Evolutionary conservation across 23 red algal genomes (phyloP), one percentile per base, ranked within the genome.

Genomic region (Rhodosorus marinus): DNA sequence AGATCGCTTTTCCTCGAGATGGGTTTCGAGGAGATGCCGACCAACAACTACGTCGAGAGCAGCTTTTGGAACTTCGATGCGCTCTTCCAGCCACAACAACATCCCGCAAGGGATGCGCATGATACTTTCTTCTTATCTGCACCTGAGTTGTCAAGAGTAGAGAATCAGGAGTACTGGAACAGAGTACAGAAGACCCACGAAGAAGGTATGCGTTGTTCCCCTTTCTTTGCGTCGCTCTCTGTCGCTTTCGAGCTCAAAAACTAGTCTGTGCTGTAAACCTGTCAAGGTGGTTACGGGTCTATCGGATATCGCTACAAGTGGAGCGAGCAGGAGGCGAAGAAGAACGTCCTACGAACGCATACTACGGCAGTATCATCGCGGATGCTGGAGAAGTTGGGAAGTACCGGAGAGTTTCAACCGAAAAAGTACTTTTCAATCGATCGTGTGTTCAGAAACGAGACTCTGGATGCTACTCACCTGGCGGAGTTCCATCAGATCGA

Each of bases 1-100:
- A 77, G 87, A 29, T 63, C 74, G 8, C 83, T 94, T 11, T 94
- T 94, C 38, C 55, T 94, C 35, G 76, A 84, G 52, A 83, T 94
- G 77, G 87, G 87, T 17, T 94, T 94, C 48, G 76, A 69, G 35
- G 87, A 94, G 41, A 94, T 94, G 87, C 63, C 61, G 4, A 75
- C 75, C 4, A 77, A 68, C 20, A 62, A 78, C n/a, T 94, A 94
- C 55, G 87, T 94, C 0, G 87, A 94, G 57, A 76, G 67, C 9
- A 75, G 66, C 31, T 94, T 94, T 49, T 94, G 87, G 87, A 94
- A 94, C 59, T 94, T 94, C 52, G 87, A 94, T 41, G 87, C 87
- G 9, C 64, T 94, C 3, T 94, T 94, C 62, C 87, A 94, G 59
- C 87, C 87, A 14, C 87, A 94, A 48, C 87, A 94, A 58, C 87